These are phyloP conservation scores for Marasmius tenuissimus DNA, from an alignment of 1,284 basidiomycete species.

Conservation along the genomic window DNA sequence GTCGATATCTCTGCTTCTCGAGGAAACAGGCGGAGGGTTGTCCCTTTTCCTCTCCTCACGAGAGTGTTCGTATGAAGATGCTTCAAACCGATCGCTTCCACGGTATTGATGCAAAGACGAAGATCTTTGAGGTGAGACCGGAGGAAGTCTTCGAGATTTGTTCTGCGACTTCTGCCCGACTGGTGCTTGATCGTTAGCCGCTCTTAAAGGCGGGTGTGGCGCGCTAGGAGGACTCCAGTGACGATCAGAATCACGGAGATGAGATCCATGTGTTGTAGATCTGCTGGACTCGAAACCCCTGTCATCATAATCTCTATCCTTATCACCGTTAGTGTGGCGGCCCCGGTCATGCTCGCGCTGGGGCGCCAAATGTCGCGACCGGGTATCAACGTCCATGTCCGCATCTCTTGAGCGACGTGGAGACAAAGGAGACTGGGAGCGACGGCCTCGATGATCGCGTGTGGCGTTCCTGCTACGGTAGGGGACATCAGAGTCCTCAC, in stretches of 20 bases:
- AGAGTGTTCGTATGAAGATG: neutral
- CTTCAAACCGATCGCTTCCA: neutral
- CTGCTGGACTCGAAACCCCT: conserved; percentile 12
- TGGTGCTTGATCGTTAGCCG: neutral
- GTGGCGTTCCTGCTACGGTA: conserved; percentile 18
- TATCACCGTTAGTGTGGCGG: conserved; percentile 28
- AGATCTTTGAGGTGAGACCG: neutral
- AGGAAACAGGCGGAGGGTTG: neutral
- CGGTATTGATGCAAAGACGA: neutral
- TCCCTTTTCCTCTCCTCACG: neutral
- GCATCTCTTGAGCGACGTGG: conserved; percentile 17
- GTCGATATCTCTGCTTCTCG: neutral
- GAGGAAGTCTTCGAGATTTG: conserved; percentile 19
- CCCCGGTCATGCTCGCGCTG: conserved; percentile 19
- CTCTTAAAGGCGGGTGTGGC: conserved; percentile 9
- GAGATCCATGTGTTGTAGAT: conserved; percentile 20
- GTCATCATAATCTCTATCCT: conserved; percentile 19
- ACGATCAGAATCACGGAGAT: conserved; percentile 25
- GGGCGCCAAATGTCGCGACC: conserved; percentile 16
- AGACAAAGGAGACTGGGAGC: conserved; percentile 15
- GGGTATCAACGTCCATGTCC: conserved; percentile 1
- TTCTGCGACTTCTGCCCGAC: conserved; percentile 12
- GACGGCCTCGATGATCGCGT: conserved; percentile 8
- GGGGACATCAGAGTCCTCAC: conserved; percentile 23
- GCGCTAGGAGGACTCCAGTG: conserved; percentile 25